Conservation (phyloP, 306 rosid species). For the Mimosa pudica region DNA sequence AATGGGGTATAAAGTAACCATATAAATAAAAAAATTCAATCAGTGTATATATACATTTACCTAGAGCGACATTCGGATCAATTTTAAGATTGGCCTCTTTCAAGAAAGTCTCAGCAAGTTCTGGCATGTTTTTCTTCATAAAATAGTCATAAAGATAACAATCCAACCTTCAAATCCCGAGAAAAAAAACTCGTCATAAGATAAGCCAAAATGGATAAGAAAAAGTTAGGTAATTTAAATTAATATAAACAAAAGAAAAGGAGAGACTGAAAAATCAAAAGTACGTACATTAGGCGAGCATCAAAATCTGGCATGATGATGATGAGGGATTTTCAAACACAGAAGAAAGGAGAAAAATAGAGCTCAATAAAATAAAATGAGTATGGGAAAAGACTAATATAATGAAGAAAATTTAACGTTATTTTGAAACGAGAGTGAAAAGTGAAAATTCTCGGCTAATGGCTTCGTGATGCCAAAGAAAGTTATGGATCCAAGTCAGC, state of each 20-base stretch:
- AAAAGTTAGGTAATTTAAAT: not conserved
- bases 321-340: not conserved
- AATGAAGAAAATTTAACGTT: not conserved
- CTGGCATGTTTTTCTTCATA: slow-evolving; percentile 29
- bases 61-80: not conserved
- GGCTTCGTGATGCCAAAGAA: slow-evolving; percentile 24
- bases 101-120: slow-evolving; percentile 33
- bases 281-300: not conserved
- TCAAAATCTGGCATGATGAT: slow-evolving; percentile 18
- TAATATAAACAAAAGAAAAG: not conserved
- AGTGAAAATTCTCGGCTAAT: not conserved
- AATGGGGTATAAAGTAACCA: not conserved
- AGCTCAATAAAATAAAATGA: not conserved
- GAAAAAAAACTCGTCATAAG: accelerated
- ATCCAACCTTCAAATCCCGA: slow-evolving; percentile 34
- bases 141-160: slow-evolving; percentile 34
- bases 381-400: not conserved
- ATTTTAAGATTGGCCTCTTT: slow-evolving; percentile 17
- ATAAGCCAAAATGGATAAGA: too few relatives aligned
- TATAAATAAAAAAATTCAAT: not conserved
- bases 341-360: not conserved
- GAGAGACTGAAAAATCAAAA: not conserved
- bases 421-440: not conserved
- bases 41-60: not conserved
- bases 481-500: not conserved